Base-by-base conservation (phyloP, 176 grass and related monocot species). In the Carex pumila region DNA sequence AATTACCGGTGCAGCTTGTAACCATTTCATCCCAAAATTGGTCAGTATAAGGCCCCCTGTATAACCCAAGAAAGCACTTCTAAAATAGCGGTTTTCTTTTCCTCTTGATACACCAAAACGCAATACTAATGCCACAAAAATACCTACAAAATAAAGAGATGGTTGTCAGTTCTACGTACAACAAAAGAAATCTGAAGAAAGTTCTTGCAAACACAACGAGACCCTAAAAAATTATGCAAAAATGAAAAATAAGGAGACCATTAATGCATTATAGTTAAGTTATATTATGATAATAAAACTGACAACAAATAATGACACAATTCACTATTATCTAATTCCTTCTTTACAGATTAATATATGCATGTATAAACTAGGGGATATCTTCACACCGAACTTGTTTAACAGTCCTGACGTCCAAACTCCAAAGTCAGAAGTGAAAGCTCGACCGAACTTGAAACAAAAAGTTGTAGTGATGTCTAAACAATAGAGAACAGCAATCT, bases 21-120 rank as follows among this genome's bases (percentile, higher is more conserved):
- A 93, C 92, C 92, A 95, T 73, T 98, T 95, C 95, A 95, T 98
- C 59, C 93, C 91, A 86, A 88, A 58, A 85, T 93, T 92, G 4
- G 93, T 93, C 70, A 90, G 67, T 1, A 84, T 78, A 85, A 98
- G 63, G 61, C 92, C 95, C 17, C 67, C 79, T 5, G 76, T 74
- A 47, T 95, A 95, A 74, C 95, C 95, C 81, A 89, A 74, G 89
- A 95, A 98, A 61, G 92, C 92, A 85, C 95, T 93, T 14, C 84
- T 90, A 58, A 95, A 95, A 50, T 98, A 95, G 12, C 85, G 82
- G 37, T 81, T 92, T 82, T 93, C 86, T 78, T 81, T 90, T 52
- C 92, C 95, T 79, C 95, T 87, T 25, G 91, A 92, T 11, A 95
- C 88, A 56, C 95, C 92, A 73, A 98, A 98, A 45, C 92, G 91